Evolutionary conservation across 805 yeast species (phyloP), one percentile per base, ranked within the genome.

Genomic region (Kodamaea neixiangensis): DNA sequence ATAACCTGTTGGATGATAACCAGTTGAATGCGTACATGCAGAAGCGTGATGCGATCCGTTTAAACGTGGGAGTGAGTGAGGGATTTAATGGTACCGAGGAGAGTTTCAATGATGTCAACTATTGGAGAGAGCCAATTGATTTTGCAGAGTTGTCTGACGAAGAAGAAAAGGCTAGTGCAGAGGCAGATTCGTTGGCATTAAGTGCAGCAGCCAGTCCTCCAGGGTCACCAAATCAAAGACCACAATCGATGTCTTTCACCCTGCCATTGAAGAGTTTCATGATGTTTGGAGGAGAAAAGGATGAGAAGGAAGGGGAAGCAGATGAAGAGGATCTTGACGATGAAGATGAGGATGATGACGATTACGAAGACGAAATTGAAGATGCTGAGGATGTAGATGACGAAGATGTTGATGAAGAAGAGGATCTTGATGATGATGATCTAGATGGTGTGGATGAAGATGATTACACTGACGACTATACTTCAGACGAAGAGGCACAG

Each of bases 111-210:
- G 99, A 94, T 68, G 88, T 88, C 41, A 92, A 88, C 63, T 94
- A 80, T 66, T 94, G 99, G 99, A 75, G 96, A 56, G 93, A 85
- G 47, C 96, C 97, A 1, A 60, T 92, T 20, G 83, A 83, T 53
- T 60, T 87, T 19, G 80, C 81, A 51, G 88, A 84, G 50, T 70
- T 81, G 41, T 78, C 83, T 51, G 68, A 64, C 17, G 55, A 44
- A 15, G 67, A 60, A n/a, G 51, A 48, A 10, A 50, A 17, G 9
- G 47, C 2, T 7, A 48, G 41, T 7, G 41, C 41, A 11, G 21
- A 17, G 7, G 41, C 41, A 7, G 41, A 37, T 7, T 37, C 41
- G 3, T 10, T 6, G 9, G 41, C 19, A 13, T 11, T 37, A 5
- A 37, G 13, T 37, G 41, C 19, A 15, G 41, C 21, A 11, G 21